Base-by-base conservation (phyloP, 2,329 filamentous ascomycete genomes). In the Colletotrichum eremochloae region DNA sequence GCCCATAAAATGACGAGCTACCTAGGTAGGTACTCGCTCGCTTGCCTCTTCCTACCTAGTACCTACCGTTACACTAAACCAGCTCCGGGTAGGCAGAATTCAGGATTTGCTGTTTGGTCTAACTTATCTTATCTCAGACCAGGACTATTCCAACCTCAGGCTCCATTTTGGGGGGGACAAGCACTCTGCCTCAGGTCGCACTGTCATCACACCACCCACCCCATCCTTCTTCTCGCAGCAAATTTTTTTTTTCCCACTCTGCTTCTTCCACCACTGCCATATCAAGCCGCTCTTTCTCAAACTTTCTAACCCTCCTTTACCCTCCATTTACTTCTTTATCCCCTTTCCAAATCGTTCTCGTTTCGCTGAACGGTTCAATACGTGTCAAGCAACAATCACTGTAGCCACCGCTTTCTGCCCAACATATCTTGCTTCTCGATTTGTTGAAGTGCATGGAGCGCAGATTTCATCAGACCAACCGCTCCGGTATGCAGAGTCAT, bases 171-270 rank as follows among this genome's bases (percentile, higher is more conserved):
- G 29, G 29, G 24, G 24, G 24, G 24, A 24, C 24, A 24, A 24
- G 46, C 38, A 15, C 24, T 36, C 5, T 63, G 50, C 62, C 50
- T 65, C 29, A 53, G 63, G 36, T 36, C 36, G 24, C 8, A 15
- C 24, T 12, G 14, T 29, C 24, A 15, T 24, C 11, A 38, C 40
- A 31, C 29, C 52, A 4, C 24, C n/a, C 24, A 44, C 29, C 50
- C 38, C 48, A 12, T 38, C 20, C 5, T 33, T 24, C 48, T 31
- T 42, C 44, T 50, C 42, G 20, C 3, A 9, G 11, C 8, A 29
- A 60, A 67, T 24, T 15, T 14, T 61, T 29, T 61, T 52, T 61
- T 29, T 61, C 42, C 31, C 9, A 29, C 52, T 67, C 12, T 3
- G 6, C 31, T 50, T 29, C 40, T n/a, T 33, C 24, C 24, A 38